Base-by-base conservation (phyloP, 495 filamentous ascomycete species). In the Podospora anserina region DNA sequence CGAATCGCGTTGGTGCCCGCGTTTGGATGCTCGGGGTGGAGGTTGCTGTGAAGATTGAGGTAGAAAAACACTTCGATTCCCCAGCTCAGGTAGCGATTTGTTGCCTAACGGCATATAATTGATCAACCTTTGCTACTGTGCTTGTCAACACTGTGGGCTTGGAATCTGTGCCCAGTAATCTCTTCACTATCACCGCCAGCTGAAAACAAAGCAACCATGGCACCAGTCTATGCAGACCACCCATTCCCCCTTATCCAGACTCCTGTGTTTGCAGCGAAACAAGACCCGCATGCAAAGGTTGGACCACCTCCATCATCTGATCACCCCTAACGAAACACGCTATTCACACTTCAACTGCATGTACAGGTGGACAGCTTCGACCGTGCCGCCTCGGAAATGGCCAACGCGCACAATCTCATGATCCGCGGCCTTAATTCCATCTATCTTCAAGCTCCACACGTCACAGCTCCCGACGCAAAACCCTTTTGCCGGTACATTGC, bases 361-460 rank as follows among this genome's bases (percentile, higher is more conserved):
- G 11, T 15, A 63, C 53, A 77, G 69, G 61, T 69, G 9, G 78
- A 80, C 64, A 64, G 69, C 23, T 77, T 78, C 63, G 71, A 66
- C 67, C 39, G 66, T 13, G 64, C 69, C 34, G 83, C 81, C 54
- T 72, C 79, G 1, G 74, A 81, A 1, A 85, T 85, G 83, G 72
- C 76, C 19, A 67, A 74, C 54, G 73, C 80, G 13, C 83, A 85
- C 78, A 85, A 85, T 77, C 64, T 78, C 60, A 69, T 85, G 20
- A 71, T 80, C 69, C 82, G 82, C 59, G 73, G 73, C n/a, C 75
- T 86, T 63, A 87, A 86, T 75, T 71, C 76, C 61, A 84, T 85
- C 75, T 83, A 84, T 75, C 75, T 81, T 44, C 82, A 85, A 77
- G 79, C 81, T 0, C 78, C 76, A 0, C 72, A 81, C 64, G 69